Percentiles rank a stretch among this genome's conserved stretches.
Conservation (phyloP, 2,329 filamentous ascomycete species). For the Xylaria sp. region DNA sequence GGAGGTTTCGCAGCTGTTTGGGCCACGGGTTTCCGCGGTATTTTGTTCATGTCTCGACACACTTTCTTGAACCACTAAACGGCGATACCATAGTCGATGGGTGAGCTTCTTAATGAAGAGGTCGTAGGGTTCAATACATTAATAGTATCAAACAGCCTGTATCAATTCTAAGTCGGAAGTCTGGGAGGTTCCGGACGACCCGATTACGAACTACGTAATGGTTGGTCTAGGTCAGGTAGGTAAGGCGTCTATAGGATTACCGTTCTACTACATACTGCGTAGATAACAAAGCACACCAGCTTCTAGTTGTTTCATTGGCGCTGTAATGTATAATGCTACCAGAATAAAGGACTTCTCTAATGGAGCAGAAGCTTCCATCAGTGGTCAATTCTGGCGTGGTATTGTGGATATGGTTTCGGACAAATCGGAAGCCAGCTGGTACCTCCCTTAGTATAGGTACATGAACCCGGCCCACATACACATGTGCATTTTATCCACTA, state of each 20-base stretch:
- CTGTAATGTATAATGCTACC: not conserved
- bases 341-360: not conserved
- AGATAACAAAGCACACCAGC: not conserved
- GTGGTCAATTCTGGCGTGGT: not conserved
- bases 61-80: slow-evolving; percentile 10
- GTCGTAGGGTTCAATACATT: not conserved
- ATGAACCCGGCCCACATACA: not conserved
- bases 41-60: slow-evolving; percentile 25
- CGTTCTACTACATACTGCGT: too few relatives aligned
- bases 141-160: not conserved
- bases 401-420: not conserved
- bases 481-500: too few relatives aligned
- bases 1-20: slow-evolving; percentile 15
- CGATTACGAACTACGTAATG: too few relatives aligned
- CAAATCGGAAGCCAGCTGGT: slow-evolving; percentile 12
- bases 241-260: too few relatives aligned
- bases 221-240: too few relatives aligned
- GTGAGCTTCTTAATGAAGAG: not conserved
- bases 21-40: slow-evolving; percentile 41
- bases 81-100: not conserved
- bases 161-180: not conserved
- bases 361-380: not conserved
- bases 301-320: not conserved
- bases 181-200: not conserved
- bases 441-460: not conserved